phyloP scores from a whole-genome alignment of 202 grass and related monocot species.

The Digitaria exilis region DNA sequence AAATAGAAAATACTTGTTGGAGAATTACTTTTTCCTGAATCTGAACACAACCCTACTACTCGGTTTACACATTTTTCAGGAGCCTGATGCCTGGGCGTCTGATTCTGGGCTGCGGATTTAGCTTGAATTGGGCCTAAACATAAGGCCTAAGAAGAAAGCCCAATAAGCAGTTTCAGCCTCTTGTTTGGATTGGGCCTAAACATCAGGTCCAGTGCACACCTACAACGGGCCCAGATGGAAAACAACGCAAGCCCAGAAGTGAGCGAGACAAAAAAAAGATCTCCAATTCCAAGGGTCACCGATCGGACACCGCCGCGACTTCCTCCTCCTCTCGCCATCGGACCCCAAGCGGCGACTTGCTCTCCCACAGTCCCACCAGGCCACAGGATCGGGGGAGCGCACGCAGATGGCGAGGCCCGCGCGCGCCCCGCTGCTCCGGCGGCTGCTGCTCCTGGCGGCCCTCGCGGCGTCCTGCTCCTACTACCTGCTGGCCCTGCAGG shows the following conservation, averaged over 20 bases:
- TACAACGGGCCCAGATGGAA: not conserved
- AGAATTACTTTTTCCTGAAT: too few species aligned
- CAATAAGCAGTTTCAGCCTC: not conserved
- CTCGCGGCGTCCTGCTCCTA: slow-evolving; percentile 48
- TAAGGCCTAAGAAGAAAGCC: too few species aligned
- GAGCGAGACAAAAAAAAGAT: not conserved
- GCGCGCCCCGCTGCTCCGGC: slow-evolving; percentile 44
- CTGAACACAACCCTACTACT: too few species aligned
- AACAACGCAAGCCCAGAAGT: not conserved
- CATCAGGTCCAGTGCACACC: not conserved
- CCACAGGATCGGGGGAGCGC: not conserved
- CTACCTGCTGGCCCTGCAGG: slow-evolving; percentile 53
- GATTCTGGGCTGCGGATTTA: too few species aligned
- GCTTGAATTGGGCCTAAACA: not conserved
- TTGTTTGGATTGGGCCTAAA: not conserved
- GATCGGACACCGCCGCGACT: not conserved
- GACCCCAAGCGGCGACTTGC: not conserved
- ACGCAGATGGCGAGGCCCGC: slow-evolving; percentile 36
- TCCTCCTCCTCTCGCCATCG: slow-evolving; percentile 5
- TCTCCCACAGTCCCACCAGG: not conserved
- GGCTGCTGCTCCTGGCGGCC: slow-evolving; percentile 40
- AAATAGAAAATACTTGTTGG: too few species aligned
- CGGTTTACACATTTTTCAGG: not conserved
- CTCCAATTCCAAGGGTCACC: not conserved
- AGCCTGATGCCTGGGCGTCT: not conserved